Evolutionary conservation across 169 alveolate species (phyloP).

Genomic region (Theileria annulata): DNA sequence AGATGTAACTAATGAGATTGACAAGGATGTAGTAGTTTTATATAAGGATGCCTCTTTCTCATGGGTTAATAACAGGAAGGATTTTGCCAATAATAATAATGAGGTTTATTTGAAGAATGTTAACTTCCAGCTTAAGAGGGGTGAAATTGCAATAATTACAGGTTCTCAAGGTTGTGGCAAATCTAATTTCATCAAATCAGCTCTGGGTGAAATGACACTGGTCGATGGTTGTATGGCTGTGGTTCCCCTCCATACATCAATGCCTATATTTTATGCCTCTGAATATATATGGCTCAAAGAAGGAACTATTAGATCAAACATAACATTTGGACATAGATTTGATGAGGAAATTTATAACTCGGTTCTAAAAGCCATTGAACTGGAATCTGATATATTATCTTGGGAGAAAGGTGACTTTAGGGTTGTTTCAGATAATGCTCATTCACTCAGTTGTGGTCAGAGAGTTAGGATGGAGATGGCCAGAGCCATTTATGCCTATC

Average conservation of each 20-base stretch:
- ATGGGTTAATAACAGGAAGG: slow-evolving; percentile 23
- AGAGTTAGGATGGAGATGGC: slow-evolving; percentile 91
- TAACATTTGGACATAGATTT: slow-evolving; percentile 38
- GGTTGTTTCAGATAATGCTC: slow-evolving; percentile 43
- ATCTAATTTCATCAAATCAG: slow-evolving; percentile 43
- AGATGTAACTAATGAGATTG: background rate
- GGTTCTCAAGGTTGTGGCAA: slow-evolving; percentile 63
- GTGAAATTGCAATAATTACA: slow-evolving; percentile 39
- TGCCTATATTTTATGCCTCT: slow-evolving; percentile 60
- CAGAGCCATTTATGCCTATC: slow-evolving; percentile 83
- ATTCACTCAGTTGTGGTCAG: slow-evolving; percentile 88
- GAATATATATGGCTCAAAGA: slow-evolving; percentile 52
- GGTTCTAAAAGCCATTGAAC: slow-evolving; percentile 29
- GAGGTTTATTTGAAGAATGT: background rate
- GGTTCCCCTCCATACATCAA: slow-evolving; percentile 31
- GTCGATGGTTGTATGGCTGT: slow-evolving; percentile 63
- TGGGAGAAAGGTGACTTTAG: slow-evolving; percentile 59
- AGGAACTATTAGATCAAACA: slow-evolving; percentile 47
- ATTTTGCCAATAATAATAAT: background rate
- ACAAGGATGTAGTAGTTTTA: slow-evolving; percentile 8
- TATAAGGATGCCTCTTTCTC: slow-evolving; percentile 44
- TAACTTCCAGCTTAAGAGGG: slow-evolving; percentile 32
- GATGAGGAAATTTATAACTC: slow-evolving; percentile 42
- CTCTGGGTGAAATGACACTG: slow-evolving; percentile 59
- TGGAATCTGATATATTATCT: slow-evolving; percentile 31